Evolutionary conservation across 2,329 filamentous ascomycete species (phyloP).

Genomic region (Fusarium marasasianum): DNA sequence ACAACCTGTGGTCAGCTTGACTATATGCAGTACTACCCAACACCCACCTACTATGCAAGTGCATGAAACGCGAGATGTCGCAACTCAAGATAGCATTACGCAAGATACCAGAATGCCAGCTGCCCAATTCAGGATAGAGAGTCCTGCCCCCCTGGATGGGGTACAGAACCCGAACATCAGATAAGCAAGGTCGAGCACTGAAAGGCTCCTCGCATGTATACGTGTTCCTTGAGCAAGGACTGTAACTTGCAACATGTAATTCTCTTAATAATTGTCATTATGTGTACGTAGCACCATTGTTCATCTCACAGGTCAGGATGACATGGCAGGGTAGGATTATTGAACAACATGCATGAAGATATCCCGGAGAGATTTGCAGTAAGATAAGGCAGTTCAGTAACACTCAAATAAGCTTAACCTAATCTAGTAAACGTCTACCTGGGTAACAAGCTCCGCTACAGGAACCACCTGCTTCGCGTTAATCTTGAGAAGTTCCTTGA

Average conservation of each 20-base stretch:
- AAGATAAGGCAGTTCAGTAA: neutral
- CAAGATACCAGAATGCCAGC: neutral
- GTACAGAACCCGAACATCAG: neutral
- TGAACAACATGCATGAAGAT: neutral
- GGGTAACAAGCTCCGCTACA: neutral
- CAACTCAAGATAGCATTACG: neutral
- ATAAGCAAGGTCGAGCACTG: neutral
- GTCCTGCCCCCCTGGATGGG: neutral
- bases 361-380: fast-evolving
- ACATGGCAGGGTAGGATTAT: fast-evolving
- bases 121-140: neutral
- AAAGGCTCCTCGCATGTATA: neutral
- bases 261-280: fast-evolving
- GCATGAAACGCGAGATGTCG: neutral
- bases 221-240: neutral
- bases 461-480: slow-evolving; percentile 2
- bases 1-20: neutral
- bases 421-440: neutral
- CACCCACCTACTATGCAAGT: neutral
- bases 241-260: too few species aligned
- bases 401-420: neutral
- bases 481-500: slow-evolving; percentile 2
- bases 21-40: neutral
- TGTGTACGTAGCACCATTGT: neutral
- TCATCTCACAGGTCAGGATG: neutral